A percentile compares a stretch with the other conserved stretches of the same genome.
phyloP scores from a whole-genome alignment of 371 early-diverging fungal species.

The Smittium culicis region DNA sequence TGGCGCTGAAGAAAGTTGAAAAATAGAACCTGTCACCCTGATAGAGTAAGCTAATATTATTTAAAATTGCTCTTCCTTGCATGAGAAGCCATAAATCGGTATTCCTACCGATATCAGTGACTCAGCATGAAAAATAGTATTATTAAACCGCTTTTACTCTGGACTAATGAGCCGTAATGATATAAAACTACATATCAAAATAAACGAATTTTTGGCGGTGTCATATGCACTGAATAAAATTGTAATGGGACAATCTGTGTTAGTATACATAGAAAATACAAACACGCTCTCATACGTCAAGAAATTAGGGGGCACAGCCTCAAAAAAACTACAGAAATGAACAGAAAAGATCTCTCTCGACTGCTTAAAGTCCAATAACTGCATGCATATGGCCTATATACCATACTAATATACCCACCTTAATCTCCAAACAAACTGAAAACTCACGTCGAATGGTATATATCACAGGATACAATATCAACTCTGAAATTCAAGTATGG shows the following conservation, averaged over 20 bases:
- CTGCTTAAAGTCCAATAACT: background rate
- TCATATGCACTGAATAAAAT: background rate
- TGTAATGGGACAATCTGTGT: background rate
- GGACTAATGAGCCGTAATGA: background rate
- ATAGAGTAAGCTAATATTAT: background rate
- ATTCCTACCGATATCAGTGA: background rate
- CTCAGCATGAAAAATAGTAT: background rate
- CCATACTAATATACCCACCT: background rate
- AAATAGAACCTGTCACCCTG: background rate
- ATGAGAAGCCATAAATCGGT: background rate
- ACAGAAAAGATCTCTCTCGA: background rate
- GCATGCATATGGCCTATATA: background rate
- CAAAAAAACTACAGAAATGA: background rate
- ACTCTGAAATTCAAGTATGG: background rate
- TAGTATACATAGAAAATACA: slow-evolving; percentile 1
- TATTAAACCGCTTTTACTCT: background rate
- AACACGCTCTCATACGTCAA: background rate
- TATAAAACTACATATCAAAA: background rate
- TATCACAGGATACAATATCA: background rate
- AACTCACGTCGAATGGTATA: background rate
- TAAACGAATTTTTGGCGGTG: background rate
- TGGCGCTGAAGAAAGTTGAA: background rate
- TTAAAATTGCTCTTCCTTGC: background rate
- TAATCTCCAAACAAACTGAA: background rate
- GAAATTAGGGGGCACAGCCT: background rate